Percentiles rank a stretch among this genome's conserved stretches.
Conservation (phyloP, 2,329 filamentous ascomycete genomes). For the Shiraia sp. region DNA sequence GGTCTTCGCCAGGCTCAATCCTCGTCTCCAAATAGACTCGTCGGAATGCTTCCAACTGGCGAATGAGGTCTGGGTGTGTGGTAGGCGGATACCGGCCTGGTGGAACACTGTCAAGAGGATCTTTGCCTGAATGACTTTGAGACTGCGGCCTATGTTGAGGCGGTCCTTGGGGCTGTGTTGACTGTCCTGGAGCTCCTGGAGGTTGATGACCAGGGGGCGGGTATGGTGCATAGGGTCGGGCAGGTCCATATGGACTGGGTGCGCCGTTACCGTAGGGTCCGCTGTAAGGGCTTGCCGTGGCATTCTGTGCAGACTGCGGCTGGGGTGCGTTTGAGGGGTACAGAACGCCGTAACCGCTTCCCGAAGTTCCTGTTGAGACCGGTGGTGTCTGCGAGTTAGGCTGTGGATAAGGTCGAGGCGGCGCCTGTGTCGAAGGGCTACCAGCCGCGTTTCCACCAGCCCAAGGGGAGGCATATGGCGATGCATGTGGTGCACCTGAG, state of each 20-base stretch:
- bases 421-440: conserved; percentile 27
- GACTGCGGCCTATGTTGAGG: conserved; percentile 6
- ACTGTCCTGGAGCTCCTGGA: conserved; percentile 13
- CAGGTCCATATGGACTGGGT: conserved; percentile 32
- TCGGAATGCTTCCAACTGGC: conserved; percentile 41
- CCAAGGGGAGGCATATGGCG: conserved; percentile 44
- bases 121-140: too few species aligned
- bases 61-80: conserved; percentile 33
- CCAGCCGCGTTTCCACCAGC: conserved; percentile 34
- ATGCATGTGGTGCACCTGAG: conserved; percentile 32
- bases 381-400: conserved; percentile 31
- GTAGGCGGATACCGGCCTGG: conserved; percentile 36
- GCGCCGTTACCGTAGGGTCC: conserved; percentile 35
- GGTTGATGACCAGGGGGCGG: conserved; percentile 24
- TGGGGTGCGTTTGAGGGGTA: conserved; percentile 38
- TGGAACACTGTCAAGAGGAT: conserved; percentile 10
- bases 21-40: conserved; percentile 32
- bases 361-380: conserved; percentile 20
- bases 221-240: conserved; percentile 35
- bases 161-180: conserved; percentile 13
- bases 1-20: conserved; percentile 27
- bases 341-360: conserved; percentile 40
- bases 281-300: conserved; percentile 30
- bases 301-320: conserved; percentile 18
- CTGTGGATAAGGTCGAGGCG: conserved; percentile 37